Evolutionary conservation across 192 early-diverging fungal species (phyloP), one percentile per base, ranked within the genome.

Genomic region (Spizellomyces punctatus): DNA sequence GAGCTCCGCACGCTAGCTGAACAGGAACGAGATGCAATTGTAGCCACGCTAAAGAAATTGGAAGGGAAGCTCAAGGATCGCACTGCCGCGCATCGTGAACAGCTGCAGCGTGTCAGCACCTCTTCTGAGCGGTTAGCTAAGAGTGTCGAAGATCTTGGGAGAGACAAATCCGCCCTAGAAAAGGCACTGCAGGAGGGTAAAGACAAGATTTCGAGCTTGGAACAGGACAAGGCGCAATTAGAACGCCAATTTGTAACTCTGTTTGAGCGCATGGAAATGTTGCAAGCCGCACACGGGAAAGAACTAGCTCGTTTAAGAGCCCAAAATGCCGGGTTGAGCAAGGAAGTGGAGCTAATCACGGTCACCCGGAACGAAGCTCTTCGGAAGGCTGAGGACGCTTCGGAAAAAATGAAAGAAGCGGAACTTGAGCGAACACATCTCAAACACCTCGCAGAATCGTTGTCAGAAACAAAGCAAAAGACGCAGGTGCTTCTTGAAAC

Each of bases 391-490:
- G 54, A 64, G 64, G 67, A 43, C 8, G 67, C 47, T 16, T 3
- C 8, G 5, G 46, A 54, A 44, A 64, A 63, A 56, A 21, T 74
- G 36, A 66, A 58, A 7, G 75, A 77, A 46, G 36, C 73, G 21
- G 72, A 79, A 55, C 41, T 21, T 9, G 77, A 76, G 36, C 49
- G 59, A 9, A 19, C 9, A 10, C 74, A 77, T 44, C 55, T 79
- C 9, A 45, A 68, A 50, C 46, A 79, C 6, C 68, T 82, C 5
- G 70, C 58, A 0, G 67, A 71, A 7, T 58, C 68, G 7, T 50
- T 79, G 16, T 50, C 64, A 8, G 69, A 74, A 14, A 57, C 66
- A 5, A 79, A 82, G 60, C 43, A 74, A 58, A 70, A 64, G 44
- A 73, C 76, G 1, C 65, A 82, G 50, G 22, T 27, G 2, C 16